Conservation (phyloP, 371 early-diverging fungal genomes). For the Saksenaea oblongispora region DNA sequence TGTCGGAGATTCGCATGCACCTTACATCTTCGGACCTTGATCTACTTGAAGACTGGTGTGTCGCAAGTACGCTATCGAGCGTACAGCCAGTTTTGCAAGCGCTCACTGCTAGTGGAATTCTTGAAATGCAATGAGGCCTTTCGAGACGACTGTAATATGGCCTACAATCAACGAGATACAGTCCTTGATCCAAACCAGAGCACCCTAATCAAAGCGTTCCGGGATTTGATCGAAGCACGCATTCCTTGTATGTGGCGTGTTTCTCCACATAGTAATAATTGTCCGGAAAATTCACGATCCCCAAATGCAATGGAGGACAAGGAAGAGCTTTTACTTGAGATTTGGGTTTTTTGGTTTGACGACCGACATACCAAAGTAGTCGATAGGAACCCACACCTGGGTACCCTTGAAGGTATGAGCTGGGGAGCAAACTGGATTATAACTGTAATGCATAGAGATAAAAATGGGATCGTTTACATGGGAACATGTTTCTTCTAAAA, state of each 20-base stretch:
- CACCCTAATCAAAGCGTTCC: constrained; percentile 31
- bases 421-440: neutral
- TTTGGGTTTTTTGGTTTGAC: constrained; percentile 58
- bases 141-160: neutral
- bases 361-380: constrained; percentile 48
- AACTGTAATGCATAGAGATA: constrained; percentile 23
- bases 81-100: constrained; percentile 31
- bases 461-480: constrained; percentile 47
- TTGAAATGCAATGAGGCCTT: constrained; percentile 14
- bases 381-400: constrained; percentile 30
- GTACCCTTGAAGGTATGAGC: constrained; percentile 37
- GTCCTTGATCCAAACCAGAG: constrained; percentile 5
- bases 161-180: constrained; percentile 4
- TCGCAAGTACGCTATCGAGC: constrained; percentile 51
- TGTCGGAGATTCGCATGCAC: neutral
- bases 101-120: constrained; percentile 19
- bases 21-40: constrained; percentile 4
- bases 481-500: constrained; percentile 30
- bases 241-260: constrained; percentile 43
- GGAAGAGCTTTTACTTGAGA: constrained; percentile 17
- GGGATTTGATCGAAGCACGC: constrained; percentile 23
- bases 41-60: constrained; percentile 38
- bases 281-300: constrained; percentile 6
- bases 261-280: constrained; percentile 1
- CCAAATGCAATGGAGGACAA: constrained; percentile 12